Evolutionary conservation across 805 yeast genomes (phyloP), one percentile per base, ranked within the genome.

Genomic region (Yamadazyma laniorum): DNA sequence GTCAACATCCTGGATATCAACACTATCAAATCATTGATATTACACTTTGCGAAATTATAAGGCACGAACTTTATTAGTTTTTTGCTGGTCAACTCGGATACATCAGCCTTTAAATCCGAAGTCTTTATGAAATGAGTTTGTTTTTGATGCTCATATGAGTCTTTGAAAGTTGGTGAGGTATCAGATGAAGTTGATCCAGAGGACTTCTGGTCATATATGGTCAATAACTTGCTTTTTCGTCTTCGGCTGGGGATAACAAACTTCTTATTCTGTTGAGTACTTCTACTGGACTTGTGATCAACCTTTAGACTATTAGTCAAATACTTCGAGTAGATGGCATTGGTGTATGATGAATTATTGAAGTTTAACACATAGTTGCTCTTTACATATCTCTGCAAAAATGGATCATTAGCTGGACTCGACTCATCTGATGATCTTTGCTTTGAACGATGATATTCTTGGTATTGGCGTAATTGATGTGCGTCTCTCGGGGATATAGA

Each of bases 1-100:
- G 77, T 72, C 18, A 93, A 65, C 93, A 90, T 87, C 37, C 96
- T 67, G 1, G 95, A 69, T 22, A 91, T 80, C 23, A 91, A 65
- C 1, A 72, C 67, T 26, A 90, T 78, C 29, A 91, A 61, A 49
- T 85, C 93, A 14, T 80, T 78, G 39, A 80, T 67, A 9, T 85
- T 73, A 52, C 95, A 85, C 29, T 77, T 70, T 46, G 77, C 74
- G 60, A 82, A 89, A 38, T 72, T 63, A 11, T 30, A 16, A 4
- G 43, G 39, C 12, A 39, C 23, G 5, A 18, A n/a, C 18, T 39
- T 32, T 4, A 39, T 25, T 5, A 34, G 21, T 30, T 29, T 29
- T 13, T 13, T 19, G 5, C n/a, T 17, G 8, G 37, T 21, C 6
- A 13, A 19, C n/a, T 32, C 26, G 6, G 32, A 13, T 6, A n/a